These are phyloP conservation scores for Piromyces finnis DNA, from an alignment of 192 early-diverging fungal genomes.

Conservation along the genomic window DNA sequence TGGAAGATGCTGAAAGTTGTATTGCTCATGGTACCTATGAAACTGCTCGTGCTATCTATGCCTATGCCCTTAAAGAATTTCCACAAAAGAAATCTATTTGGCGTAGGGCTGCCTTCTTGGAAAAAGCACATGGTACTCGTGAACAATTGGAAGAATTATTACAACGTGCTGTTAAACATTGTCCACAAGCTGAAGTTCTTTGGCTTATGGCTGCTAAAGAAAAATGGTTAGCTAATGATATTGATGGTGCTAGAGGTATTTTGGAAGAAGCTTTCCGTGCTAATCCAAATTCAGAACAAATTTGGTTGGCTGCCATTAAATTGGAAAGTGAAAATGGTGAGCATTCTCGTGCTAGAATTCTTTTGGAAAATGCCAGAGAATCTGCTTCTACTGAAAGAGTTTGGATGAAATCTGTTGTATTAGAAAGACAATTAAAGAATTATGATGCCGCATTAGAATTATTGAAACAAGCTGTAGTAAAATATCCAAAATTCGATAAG, in stretches of 20 bases:
- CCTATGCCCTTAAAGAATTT: slow-evolving; percentile 52
- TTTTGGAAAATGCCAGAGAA: slow-evolving; percentile 59
- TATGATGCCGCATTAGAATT: slow-evolving; percentile 45
- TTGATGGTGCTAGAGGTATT: slow-evolving; percentile 64
- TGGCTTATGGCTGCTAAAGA: slow-evolving; percentile 98
- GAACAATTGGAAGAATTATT: slow-evolving; percentile 61
- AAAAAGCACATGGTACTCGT: slow-evolving; percentile 61
- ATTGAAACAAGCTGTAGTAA: slow-evolving; percentile 36
- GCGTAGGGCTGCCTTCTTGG: slow-evolving; percentile 67
- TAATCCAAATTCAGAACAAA: slow-evolving; percentile 79
- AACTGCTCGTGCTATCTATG: slow-evolving; percentile 77
- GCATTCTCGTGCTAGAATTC: slow-evolving; percentile 48
- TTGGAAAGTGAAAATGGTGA: slow-evolving; percentile 80
- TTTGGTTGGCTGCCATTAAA: slow-evolving; percentile 90
- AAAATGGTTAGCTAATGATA: slow-evolving; percentile 68
- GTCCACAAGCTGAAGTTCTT: slow-evolving; percentile 78
- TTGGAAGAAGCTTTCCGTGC: slow-evolving; percentile 75
- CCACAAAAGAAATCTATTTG: slow-evolving; percentile 70
- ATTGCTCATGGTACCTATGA: slow-evolving; percentile 35
- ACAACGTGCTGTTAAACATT: slow-evolving; percentile 66
- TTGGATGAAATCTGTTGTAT: slow-evolving; percentile 87
- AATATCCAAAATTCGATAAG: slow-evolving; percentile 65
- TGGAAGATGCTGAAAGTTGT: slow-evolving; percentile 73
- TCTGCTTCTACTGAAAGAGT: slow-evolving; percentile 59
- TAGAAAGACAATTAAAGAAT: slow-evolving; percentile 55